Percentiles rank a stretch among this genome's conserved stretches.
Evolutionary conservation across 1,139 yeast genomes (phyloP).

Genomic region (Debaryomyces sp.): DNA sequence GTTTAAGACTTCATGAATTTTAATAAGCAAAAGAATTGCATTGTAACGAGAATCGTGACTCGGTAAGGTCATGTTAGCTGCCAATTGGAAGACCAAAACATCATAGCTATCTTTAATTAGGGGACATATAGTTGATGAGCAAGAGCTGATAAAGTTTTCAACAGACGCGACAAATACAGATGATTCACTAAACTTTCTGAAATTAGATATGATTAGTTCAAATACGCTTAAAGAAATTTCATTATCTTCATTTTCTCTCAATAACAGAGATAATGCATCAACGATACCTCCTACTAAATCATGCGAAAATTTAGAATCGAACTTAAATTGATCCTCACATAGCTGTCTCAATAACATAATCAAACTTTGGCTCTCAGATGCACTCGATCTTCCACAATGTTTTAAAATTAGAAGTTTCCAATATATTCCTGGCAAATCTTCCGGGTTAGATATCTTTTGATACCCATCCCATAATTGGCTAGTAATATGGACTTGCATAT

Average conservation of each 20-base stretch:
- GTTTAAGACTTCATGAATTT: conserved; percentile 28
- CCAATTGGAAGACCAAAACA: not conserved
- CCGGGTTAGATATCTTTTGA: conserved; percentile 14
- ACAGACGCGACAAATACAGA: conserved; percentile 25
- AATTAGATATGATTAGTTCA: conserved; percentile 12
- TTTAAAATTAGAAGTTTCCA: conserved; percentile 42
- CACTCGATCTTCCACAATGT: conserved; percentile 15
- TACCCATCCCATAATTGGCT: conserved; percentile 14
- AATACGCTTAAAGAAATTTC: conserved; percentile 40
- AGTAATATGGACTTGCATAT: conserved; percentile 14
- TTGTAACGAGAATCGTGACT: conserved; percentile 49
- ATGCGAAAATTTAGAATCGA: conserved; percentile 17
- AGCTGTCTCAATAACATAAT: conserved; percentile 16
- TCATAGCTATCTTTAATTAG: not conserved
- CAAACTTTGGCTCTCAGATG: conserved; percentile 14
- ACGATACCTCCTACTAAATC: conserved; percentile 26
- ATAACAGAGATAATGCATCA: conserved; percentile 58
- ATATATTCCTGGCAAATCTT: conserved; percentile 33
- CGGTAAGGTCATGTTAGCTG: conserved; percentile 45
- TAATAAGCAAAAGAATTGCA: conserved; percentile 44
- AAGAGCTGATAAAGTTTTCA: conserved; percentile 15
- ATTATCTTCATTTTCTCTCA: conserved; percentile 63
- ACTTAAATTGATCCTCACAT: conserved; percentile 11
- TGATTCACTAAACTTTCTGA: conserved; percentile 21
- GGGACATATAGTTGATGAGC: not conserved